phyloP scores from a whole-genome alignment of 2,329 filamentous ascomycete species.

The Microdochium paspali region DNA sequence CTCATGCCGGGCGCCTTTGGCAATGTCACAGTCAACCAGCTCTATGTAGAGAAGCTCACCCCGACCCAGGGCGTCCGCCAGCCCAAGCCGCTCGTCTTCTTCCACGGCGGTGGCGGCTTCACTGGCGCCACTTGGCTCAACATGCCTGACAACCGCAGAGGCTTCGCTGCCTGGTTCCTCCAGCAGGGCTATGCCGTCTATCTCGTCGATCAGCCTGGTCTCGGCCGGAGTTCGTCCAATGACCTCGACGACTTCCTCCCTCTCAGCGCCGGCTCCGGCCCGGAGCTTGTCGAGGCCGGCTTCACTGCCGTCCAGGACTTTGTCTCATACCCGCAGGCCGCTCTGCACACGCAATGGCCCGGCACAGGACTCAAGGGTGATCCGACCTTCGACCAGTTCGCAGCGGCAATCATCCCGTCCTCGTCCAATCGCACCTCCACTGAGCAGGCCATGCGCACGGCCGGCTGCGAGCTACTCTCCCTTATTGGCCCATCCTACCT shows the following conservation, averaged over 20 bases:
- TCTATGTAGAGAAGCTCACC: conserved; percentile 3
- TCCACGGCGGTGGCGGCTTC: conserved; percentile 16
- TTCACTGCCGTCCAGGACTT: conserved; percentile 14
- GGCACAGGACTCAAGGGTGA: conserved; percentile 19
- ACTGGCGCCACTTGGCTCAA: conserved; percentile 26
- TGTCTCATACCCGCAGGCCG: conserved; percentile 19
- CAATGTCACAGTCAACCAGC: conserved; percentile 1
- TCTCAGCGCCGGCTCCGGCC: conserved; percentile 10
- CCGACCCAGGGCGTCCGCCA: conserved; percentile 11
- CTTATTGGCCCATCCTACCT: conserved; percentile 19
- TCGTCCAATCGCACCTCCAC: conserved; percentile 15
- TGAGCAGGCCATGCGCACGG: conserved; percentile 16
- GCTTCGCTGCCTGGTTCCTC: conserved; percentile 37
- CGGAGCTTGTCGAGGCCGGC: conserved; percentile 11
- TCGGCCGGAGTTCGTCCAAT: conserved; percentile 11
- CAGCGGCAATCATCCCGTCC: conserved; percentile 13
- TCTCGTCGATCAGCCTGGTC: conserved; percentile 19
- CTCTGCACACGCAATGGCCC: conserved; percentile 27
- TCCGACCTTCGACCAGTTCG: conserved; percentile 5
- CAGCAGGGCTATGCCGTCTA: conserved; percentile 34
- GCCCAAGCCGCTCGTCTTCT: conserved; percentile 14
- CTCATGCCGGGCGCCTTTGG: conserved; percentile 3
- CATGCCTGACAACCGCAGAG: conserved; percentile 33
- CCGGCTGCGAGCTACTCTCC: conserved; percentile 17
- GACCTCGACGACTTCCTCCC: conserved; percentile 11